Evolutionary conservation across 2,329 filamentous ascomycete genomes (phyloP).

Genomic region (Rachicladosporium sp.): DNA sequence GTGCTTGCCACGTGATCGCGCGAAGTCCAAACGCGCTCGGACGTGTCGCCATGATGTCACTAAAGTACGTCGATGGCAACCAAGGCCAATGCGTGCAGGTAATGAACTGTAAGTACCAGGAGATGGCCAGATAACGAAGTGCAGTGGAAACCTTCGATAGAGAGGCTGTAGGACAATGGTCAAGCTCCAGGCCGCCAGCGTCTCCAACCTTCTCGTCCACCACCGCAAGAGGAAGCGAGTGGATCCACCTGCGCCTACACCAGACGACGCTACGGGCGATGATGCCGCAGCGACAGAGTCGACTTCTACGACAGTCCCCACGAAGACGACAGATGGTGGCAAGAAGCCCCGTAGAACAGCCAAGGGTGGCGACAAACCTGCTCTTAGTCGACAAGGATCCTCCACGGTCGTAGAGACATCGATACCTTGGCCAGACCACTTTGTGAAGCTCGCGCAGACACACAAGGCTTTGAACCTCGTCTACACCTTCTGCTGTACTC

Average conservation of each 20-base stretch:
- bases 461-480: conserved; percentile 83
- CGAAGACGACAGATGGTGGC: conserved; percentile 46
- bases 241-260: conserved; percentile 6
- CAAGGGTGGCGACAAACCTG: conserved; percentile 28
- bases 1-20: no score
- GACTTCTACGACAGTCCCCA: conserved; percentile 34
- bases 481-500: conserved; percentile 86
- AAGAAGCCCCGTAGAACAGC: conserved; percentile 36
- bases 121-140: no score
- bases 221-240: conserved; percentile 32
- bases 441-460: conserved; percentile 60
- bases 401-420: conserved; percentile 40
- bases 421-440: conserved; percentile 60
- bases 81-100: no score
- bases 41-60: background rate
- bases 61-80: no score
- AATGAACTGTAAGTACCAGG: no score
- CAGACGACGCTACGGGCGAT: background rate
- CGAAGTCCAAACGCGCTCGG: no score
- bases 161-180: conserved; percentile 31
- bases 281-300: conserved; percentile 9
- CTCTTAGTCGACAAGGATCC: conserved; percentile 34
- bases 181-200: conserved; percentile 36
- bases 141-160: no score
- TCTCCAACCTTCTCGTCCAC: conserved; percentile 33